Percentiles rank a stretch among this genome's conserved stretches.
phyloP scores from a whole-genome alignment of 169 alveolate genomes.

The Plasmodium falciparum region DNA sequence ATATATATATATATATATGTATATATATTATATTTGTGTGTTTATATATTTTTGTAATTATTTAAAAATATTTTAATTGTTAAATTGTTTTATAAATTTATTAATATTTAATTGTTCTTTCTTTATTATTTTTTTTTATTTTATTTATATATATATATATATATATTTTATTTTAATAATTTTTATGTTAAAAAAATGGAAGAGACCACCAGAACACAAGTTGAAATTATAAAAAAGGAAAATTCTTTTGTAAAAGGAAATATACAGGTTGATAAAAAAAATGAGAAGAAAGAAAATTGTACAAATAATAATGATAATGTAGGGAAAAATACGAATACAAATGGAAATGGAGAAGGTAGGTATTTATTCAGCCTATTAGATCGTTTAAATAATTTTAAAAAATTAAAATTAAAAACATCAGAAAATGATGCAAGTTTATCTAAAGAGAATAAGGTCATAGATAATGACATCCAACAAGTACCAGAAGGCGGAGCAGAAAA shows the following conservation, averaged over 20 bases:
- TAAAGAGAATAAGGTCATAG: background rate
- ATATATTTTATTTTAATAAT: slow-evolving; percentile 10
- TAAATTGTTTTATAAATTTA: too few species aligned
- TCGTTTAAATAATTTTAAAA: slow-evolving; percentile 49
- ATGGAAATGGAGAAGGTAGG: slow-evolving; percentile 5
- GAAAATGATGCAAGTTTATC: background rate
- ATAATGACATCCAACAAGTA: too few species aligned
- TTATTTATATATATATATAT: background rate
- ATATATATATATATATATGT: too few species aligned
- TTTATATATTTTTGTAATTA: too few species aligned
- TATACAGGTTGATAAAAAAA: background rate
- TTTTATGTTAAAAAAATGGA: slow-evolving; percentile 13
- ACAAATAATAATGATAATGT: background rate
- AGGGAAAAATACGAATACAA: background rate
- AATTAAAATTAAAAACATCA: slow-evolving; percentile 8
- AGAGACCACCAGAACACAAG: slow-evolving; percentile 1
- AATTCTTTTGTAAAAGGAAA: slow-evolving; percentile 8
- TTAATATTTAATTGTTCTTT: background rate
- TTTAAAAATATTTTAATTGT: too few species aligned
- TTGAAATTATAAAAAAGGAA: slow-evolving; percentile 17
- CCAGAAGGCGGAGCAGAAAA: background rate
- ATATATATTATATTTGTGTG: too few species aligned
- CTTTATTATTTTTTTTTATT: background rate
- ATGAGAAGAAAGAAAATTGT: slow-evolving; percentile 12
- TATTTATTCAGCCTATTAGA: slow-evolving; percentile 50